These are phyloP conservation scores for Linum trigynum DNA, from an alignment of 345 rosid genomes.

Conservation along the genomic window DNA sequence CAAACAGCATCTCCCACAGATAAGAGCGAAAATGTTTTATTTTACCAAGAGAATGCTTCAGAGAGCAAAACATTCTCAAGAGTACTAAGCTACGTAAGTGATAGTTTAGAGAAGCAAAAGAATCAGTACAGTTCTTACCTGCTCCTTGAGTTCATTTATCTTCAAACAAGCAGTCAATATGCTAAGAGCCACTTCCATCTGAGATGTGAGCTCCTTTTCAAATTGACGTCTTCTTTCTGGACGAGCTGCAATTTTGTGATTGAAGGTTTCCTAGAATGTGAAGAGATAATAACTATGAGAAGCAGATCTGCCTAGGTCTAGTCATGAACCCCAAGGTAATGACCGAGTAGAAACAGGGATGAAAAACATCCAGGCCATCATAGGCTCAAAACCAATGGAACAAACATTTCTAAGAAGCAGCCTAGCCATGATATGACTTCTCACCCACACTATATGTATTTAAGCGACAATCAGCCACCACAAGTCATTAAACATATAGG, in stretches of 20 bases:
- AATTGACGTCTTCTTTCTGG: slow-evolving; percentile 93
- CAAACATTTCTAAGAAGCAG: too few species aligned
- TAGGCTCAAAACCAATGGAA: too few species aligned
- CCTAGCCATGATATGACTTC: too few species aligned
- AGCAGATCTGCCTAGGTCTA: background rate
- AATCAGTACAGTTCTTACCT: slow-evolving; percentile 38
- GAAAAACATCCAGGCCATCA: background rate
- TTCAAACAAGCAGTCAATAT: slow-evolving; percentile 75
- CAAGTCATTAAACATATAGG: too few species aligned
- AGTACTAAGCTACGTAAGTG: background rate
- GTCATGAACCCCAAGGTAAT: background rate
- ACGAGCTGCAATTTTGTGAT: slow-evolving; percentile 98
- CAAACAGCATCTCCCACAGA: background rate
- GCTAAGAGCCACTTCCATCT: slow-evolving; percentile 72
- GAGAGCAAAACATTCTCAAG: background rate
- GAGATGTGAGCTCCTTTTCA: slow-evolving; percentile 79
- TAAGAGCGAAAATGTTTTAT: background rate
- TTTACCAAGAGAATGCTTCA: background rate
- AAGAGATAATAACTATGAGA: slow-evolving; percentile 2
- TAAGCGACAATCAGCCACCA: too few species aligned
- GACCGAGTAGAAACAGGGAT: background rate
- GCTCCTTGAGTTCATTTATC: slow-evolving; percentile 77
- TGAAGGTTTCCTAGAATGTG: slow-evolving; percentile 66
- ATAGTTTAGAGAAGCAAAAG: background rate
- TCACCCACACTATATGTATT: too few species aligned